Percentiles rank a stretch among this genome's conserved stretches.
Evolutionary conservation across 805 yeast species (phyloP).

Genomic region (Zygotorulaspora danielsina): DNA sequence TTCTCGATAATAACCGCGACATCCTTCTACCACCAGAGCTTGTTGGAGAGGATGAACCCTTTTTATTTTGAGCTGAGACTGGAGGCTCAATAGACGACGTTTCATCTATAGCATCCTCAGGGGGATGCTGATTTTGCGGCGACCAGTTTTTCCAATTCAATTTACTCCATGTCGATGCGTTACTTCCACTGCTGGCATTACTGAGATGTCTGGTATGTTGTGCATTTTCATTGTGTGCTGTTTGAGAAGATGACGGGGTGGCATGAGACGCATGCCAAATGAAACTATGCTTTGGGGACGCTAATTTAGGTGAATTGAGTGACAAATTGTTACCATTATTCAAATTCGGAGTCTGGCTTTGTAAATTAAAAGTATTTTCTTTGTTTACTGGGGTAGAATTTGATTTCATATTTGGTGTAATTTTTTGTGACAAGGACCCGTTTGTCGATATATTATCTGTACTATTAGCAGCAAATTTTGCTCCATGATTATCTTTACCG

Average conservation of each 20-base stretch:
- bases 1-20: slow-evolving; percentile 28
- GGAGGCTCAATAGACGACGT: slow-evolving; percentile 4
- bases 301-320: slow-evolving; percentile 11
- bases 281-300: slow-evolving; percentile 27
- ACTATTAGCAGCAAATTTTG: not conserved
- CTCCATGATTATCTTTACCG: not conserved
- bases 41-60: slow-evolving; percentile 9
- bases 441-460: not conserved
- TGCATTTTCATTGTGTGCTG: slow-evolving; percentile 1
- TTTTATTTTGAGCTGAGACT: slow-evolving; percentile 7
- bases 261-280: slow-evolving; percentile 24
- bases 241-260: slow-evolving; percentile 5
- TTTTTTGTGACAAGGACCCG: not conserved
- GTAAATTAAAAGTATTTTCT: not conserved
- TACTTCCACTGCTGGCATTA: slow-evolving; percentile 19
- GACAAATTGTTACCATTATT: not conserved
- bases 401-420: slow-evolving; percentile 5
- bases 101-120: slow-evolving; percentile 6
- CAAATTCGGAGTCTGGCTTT: not conserved
- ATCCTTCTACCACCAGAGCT: slow-evolving; percentile 24
- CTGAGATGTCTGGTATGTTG: slow-evolving; percentile 17
- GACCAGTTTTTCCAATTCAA: slow-evolving; percentile 15
- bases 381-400: slow-evolving; percentile 4
- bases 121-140: slow-evolving; percentile 10
- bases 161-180: slow-evolving; percentile 22